Percentiles rank a stretch among this genome's conserved stretches.
These are phyloP conservation scores for Fusarium dlaminii DNA, from an alignment of 2,329 filamentous ascomycete species.

Conservation along the genomic window DNA sequence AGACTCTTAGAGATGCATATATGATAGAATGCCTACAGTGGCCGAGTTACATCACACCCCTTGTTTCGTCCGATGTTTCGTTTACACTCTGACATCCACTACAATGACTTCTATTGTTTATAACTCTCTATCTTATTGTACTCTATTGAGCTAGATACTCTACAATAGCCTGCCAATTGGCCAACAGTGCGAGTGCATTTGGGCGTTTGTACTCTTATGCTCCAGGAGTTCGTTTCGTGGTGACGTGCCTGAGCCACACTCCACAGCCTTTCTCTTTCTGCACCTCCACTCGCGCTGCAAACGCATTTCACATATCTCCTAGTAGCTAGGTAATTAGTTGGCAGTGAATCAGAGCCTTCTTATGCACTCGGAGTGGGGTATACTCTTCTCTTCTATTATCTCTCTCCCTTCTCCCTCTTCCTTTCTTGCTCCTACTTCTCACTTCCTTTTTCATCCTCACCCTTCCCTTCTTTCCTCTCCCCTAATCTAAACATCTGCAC, in stretches of 20 bases:
- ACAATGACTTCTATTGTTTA: neutral
- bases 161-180: neutral
- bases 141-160: neutral
- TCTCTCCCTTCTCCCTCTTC: neutral
- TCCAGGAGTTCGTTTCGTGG: neutral
- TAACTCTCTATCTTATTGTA: neutral
- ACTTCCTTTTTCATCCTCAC: neutral
- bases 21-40: neutral
- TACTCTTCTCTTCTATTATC: neutral
- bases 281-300: neutral
- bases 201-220: neutral
- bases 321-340: neutral
- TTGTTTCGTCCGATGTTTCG: neutral
- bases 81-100: neutral
- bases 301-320: neutral
- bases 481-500: neutral
- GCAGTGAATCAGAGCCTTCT: conserved; percentile 3
- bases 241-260: neutral
- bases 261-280: neutral
- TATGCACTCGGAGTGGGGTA: neutral
- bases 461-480: neutral
- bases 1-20: too few relatives aligned
- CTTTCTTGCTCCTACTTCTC: neutral
- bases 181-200: neutral
- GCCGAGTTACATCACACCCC: neutral